A percentile compares a stretch with the other conserved stretches of the same genome.
phyloP scores from a whole-genome alignment of 192 early-diverging fungal species.

The Podila horticola region DNA sequence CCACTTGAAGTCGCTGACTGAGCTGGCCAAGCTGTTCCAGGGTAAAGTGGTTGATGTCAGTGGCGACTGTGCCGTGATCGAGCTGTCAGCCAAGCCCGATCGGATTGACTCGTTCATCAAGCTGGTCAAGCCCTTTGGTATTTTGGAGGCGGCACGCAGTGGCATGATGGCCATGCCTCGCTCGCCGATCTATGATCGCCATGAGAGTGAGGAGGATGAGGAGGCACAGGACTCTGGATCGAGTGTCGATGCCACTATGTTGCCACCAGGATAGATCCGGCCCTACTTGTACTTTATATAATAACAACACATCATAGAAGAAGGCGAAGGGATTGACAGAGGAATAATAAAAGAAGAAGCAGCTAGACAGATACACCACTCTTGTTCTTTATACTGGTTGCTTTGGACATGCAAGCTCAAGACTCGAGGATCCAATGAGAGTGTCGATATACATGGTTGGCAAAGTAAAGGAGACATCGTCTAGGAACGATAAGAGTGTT shows the following conservation, averaged over 20 bases:
- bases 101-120: slow-evolving; percentile 92
- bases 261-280: slow-evolving; percentile 87
- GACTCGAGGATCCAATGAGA: no score
- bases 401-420: no score
- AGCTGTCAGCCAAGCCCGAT: slow-evolving; percentile 87
- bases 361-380: no score
- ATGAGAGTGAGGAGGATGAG: slow-evolving; percentile 67
- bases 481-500: no score
- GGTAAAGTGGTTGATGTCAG: slow-evolving; percentile 89
- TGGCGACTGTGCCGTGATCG: slow-evolving; percentile 81
- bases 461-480: no score
- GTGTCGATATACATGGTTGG: no score
- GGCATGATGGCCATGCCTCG: slow-evolving; percentile 98
- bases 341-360: no score
- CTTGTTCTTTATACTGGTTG: no score
- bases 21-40: slow-evolving; percentile 84
- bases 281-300: no score
- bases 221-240: slow-evolving; percentile 63
- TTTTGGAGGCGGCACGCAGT: slow-evolving; percentile 91
- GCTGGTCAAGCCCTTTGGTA: slow-evolving; percentile 91
- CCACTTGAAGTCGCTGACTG: slow-evolving; percentile 79
- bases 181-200: slow-evolving; percentile 78
- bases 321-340: no score
- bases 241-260: slow-evolving; percentile 87
- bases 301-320: no score